These are phyloP conservation scores for Aquilaria yunnanensis DNA, from an alignment of 345 rosid species.

Conservation along the genomic window DNA sequence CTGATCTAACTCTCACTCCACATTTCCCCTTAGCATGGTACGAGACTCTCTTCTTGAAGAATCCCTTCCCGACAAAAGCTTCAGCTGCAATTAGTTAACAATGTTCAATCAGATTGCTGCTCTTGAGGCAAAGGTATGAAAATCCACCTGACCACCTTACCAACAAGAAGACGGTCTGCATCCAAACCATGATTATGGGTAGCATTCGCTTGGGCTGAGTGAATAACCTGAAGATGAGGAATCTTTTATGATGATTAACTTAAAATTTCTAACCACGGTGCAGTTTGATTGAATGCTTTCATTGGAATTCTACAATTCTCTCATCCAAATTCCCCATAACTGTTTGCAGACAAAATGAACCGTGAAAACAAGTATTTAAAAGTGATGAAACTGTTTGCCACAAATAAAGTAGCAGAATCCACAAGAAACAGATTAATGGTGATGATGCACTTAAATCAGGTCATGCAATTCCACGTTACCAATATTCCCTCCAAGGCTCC, in stretches of 20 bases:
- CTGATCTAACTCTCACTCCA: constrained; percentile 57
- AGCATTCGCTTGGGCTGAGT: constrained; percentile 92
- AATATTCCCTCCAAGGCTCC: not conserved
- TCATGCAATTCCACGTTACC: not conserved
- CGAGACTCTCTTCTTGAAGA: constrained; percentile 51
- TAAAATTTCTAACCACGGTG: not conserved
- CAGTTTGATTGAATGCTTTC: no score
- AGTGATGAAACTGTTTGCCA: no score
- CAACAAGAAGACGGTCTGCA: constrained; percentile 77
- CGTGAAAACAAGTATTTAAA: not conserved
- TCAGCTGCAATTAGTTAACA: constrained; percentile 44
- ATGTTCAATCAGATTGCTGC: constrained; percentile 4
- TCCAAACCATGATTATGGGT: constrained; percentile 87
- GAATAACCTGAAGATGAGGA: constrained; percentile 54
- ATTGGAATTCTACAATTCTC: no score
- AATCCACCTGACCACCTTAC: constrained; percentile 32
- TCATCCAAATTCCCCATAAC: not conserved
- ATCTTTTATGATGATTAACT: not conserved
- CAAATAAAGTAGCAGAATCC: no score
- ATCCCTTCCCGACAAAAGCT: constrained; percentile 90
- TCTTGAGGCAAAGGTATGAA: constrained; percentile 6
- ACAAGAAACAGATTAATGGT: no score
- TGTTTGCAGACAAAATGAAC: not conserved
- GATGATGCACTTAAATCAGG: not conserved
- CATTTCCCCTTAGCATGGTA: constrained; percentile 60